A percentile compares a stretch with the other conserved stretches of the same genome.
These are phyloP conservation scores for Hyphodiscus sp. DNA, from an alignment of 2,329 filamentous ascomycete species.

Conservation along the genomic window DNA sequence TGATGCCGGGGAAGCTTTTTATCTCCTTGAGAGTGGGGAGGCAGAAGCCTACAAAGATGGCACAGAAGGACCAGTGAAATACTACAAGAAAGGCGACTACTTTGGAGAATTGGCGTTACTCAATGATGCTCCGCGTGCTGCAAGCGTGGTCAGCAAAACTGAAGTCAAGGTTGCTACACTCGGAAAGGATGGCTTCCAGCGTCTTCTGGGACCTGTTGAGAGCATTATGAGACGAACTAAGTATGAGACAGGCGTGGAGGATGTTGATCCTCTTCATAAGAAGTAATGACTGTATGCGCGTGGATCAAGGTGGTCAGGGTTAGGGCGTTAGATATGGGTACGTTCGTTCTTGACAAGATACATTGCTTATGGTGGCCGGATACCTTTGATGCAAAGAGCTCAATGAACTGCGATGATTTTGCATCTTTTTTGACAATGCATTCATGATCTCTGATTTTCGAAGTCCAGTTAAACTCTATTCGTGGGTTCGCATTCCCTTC, in stretches of 20 bases:
- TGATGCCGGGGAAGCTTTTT: conserved; percentile 87
- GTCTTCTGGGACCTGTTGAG: conserved; percentile 86
- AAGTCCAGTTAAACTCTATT: background rate
- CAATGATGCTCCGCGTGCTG: conserved; percentile 88
- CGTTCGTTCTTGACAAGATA: conserved; percentile 24
- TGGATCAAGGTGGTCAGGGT: conserved; percentile 16
- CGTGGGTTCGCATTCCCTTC: background rate
- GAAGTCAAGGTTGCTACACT: conserved; percentile 91
- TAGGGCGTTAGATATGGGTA: conserved; percentile 27
- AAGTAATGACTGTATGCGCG: conserved; percentile 16
- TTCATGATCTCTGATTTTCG: background rate
- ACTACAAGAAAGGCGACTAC: conserved; percentile 88
- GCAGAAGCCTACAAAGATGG: conserved; percentile 83
- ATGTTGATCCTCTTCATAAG: conserved; percentile 58
- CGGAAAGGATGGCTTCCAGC: conserved; percentile 91
- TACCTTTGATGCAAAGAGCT: conserved; percentile 26
- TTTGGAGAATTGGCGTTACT: conserved; percentile 93
- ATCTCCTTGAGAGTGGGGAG: conserved; percentile 79
- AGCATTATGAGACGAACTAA: conserved; percentile 79
- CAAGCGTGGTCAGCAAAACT: conserved; percentile 75
- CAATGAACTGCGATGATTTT: conserved; percentile 15
- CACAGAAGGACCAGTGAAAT: conserved; percentile 61
- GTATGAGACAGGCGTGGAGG: conserved; percentile 56
- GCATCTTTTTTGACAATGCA: background rate
- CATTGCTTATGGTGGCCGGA: conserved; percentile 22